Percentiles rank a stretch among this genome's conserved stretches.
Evolutionary conservation across 345 rosid genomes (phyloP).

Genomic region (Citrus maxima): DNA sequence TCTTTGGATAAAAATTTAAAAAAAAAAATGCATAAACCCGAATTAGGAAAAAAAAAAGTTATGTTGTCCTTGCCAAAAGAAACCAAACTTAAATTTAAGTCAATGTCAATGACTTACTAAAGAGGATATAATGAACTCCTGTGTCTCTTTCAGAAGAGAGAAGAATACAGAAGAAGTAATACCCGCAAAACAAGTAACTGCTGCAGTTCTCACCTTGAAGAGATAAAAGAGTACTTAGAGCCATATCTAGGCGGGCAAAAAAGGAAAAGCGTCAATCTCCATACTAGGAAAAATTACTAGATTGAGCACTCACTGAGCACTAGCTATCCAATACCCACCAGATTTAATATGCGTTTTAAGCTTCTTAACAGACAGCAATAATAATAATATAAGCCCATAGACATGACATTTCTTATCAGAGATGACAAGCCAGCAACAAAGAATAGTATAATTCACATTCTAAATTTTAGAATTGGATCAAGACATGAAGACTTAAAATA

Average conservation of each 20-base stretch:
- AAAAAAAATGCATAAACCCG: conserved; percentile 12
- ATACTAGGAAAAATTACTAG: background rate
- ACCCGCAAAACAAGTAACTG: conserved; percentile 93
- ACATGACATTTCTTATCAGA: background rate
- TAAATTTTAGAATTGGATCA: background rate
- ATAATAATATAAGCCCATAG: background rate
- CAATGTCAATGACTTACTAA: conserved; percentile 43
- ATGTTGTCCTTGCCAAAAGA: background rate
- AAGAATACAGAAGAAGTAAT: conserved; percentile 73
- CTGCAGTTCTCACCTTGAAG: conserved; percentile 75
- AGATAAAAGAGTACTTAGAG: conserved; percentile 13
- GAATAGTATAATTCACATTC: background rate
- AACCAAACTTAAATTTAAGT: conserved; percentile 7
- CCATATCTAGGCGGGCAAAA: background rate
- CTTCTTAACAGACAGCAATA: background rate
- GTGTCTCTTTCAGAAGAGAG: conserved; percentile 52
- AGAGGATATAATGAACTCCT: conserved; percentile 62
- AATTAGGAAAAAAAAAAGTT: conserved; percentile 2
- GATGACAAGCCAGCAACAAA: background rate
- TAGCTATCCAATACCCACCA: background rate
- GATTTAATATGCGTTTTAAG: background rate
- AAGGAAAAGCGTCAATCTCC: background rate
- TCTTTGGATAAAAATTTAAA: conserved; percentile 22
- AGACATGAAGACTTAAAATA: background rate
- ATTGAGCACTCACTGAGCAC: background rate